phyloP scores from a whole-genome alignment of 208 protist species.

The Leishmania tropica region DNA sequence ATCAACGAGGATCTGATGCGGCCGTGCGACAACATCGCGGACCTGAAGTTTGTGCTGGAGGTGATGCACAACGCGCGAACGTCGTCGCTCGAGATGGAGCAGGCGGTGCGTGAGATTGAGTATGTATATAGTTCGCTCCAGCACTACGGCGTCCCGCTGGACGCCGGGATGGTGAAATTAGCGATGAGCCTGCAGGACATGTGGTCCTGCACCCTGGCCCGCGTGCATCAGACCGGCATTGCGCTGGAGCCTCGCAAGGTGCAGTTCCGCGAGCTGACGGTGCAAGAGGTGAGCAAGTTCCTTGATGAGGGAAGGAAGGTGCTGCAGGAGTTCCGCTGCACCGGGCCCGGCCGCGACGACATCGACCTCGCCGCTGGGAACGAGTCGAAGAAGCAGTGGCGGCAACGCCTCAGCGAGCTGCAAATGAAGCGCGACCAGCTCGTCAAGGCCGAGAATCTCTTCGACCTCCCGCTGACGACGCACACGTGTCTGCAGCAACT shows the following conservation, averaged over 20 bases:
- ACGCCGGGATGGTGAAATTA: constrained; percentile 76
- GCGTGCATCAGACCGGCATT: constrained; percentile 78
- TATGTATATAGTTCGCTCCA: constrained; percentile 95
- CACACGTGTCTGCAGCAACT: constrained; percentile 93
- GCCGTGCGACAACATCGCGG: constrained; percentile 94
- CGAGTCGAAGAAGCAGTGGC: constrained; percentile 88
- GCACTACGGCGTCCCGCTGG: constrained; percentile 91
- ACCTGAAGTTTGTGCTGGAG: constrained; percentile 95
- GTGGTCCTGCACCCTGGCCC: constrained; percentile 87
- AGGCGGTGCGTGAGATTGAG: constrained; percentile 93
- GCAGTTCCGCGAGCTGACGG: constrained; percentile 94
- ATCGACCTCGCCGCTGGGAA: constrained; percentile 94
- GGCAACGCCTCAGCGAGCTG: constrained; percentile 71
- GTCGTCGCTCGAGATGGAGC: constrained; percentile 92
- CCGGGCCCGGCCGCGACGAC: constrained; percentile 81
- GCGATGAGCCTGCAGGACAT: constrained; percentile 77
- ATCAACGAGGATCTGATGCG: constrained; percentile 89
- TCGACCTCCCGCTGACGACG: constrained; percentile 94
- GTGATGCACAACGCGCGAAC: constrained; percentile 92
- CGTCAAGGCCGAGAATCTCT: constrained; percentile 96
- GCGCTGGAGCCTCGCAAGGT: constrained; percentile 92
- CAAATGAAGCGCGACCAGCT: constrained; percentile 90
- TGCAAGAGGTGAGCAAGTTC: constrained; percentile 90
- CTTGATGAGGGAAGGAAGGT: constrained; percentile 51
- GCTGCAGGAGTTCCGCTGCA: constrained; percentile 74